Base-by-base conservation (phyloP, 106 monocot genomes). In the Dioscorea zingiberensis region DNA sequence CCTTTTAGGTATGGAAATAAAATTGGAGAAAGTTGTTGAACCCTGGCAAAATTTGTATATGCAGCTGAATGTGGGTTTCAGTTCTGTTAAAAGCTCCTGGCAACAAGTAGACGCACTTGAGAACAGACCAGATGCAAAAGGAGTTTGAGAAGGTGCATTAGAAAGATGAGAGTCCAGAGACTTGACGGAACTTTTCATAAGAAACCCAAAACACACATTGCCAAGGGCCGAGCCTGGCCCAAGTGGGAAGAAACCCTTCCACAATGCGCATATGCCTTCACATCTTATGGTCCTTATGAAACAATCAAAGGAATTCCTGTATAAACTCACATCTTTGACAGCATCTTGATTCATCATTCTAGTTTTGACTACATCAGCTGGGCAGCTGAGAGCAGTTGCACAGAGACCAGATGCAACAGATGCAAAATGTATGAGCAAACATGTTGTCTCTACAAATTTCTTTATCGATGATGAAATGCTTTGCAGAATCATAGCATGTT, bases 181-280 rank as follows among this genome's bases (percentile, higher is more conserved):
- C 65, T 55, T 61, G 55, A 9, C 94, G 74, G 13, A 90, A 58
- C 64, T 69, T 78, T 71, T 94, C 94, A 65, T 90, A 94, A 23
- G 90, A 84, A 77, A 94, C 86, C 90, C 90, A 90, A 70, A 94
- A 94, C 4, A 90, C 79, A 77, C 90, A 94, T 49, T 94, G 94
- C 94, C 94, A 94, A 44, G 89, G 94, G 12, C 94, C 94, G 1
- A 94, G 86, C 62, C 90, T 84, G 6, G 90, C 90, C 94, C 94
- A 94, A 19, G 94, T 94, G 4, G 90, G 13, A 94, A 76, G 73
- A 94, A 94, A 13, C 94, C 94, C 61, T 90, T 94, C 90, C 94
- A 94, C 65, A 94, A 63, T 54, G 89, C 87, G 58, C 48, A 30
- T 46, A 76, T 14, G 53, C 90, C 90, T 78, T 94, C 94, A 62